phyloP scores from a whole-genome alignment of 768 basidiomycete species.

The Pleurotus tuber-regium region DNA sequence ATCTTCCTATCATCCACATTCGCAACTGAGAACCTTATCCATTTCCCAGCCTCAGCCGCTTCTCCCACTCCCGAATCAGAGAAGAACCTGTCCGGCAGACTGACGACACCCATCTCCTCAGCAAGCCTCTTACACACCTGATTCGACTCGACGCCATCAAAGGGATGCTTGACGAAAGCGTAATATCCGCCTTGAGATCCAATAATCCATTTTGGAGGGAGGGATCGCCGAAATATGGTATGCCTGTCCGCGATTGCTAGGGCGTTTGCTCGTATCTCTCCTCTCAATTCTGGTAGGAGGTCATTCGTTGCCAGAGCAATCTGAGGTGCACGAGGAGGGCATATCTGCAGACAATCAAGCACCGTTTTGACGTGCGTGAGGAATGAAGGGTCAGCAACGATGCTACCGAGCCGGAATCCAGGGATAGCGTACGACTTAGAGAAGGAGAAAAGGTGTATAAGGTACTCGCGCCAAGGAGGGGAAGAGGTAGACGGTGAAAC shows the following conservation, averaged over 20 bases:
- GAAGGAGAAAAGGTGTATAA: constrained; percentile 77
- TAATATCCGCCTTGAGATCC: constrained; percentile 73
- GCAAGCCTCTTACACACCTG: constrained; percentile 62
- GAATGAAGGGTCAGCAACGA: constrained; percentile 59
- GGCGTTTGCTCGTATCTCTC: constrained; percentile 52
- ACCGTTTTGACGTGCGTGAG: constrained; percentile 47
- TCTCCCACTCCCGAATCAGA: constrained; percentile 28
- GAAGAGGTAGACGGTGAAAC: constrained; percentile 20
- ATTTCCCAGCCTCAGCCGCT: constrained; percentile 30
- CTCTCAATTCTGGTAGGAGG: constrained; percentile 51
- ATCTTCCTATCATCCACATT: constrained; percentile 71
- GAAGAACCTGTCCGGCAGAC: constrained; percentile 69
- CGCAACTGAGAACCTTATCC: constrained; percentile 80
- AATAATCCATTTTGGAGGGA: constrained; percentile 59
- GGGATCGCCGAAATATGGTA: constrained; percentile 43
- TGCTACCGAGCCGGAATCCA: constrained; percentile 74
- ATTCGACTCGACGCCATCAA: constrained; percentile 39
- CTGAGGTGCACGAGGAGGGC: constrained; percentile 73
- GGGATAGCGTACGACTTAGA: constrained; percentile 82
- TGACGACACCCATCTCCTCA: constrained; percentile 58
- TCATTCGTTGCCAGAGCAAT: constrained; percentile 48
- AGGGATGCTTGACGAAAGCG: constrained; percentile 75
- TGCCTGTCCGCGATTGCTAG: constrained; percentile 50
- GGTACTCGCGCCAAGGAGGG: constrained; percentile 51
- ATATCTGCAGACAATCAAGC: constrained; percentile 80